A percentile compares a stretch with the other conserved stretches of the same genome.
Evolutionary conservation across 148 eudicot species (phyloP).

Genomic region (Simmondsia chinensis): DNA sequence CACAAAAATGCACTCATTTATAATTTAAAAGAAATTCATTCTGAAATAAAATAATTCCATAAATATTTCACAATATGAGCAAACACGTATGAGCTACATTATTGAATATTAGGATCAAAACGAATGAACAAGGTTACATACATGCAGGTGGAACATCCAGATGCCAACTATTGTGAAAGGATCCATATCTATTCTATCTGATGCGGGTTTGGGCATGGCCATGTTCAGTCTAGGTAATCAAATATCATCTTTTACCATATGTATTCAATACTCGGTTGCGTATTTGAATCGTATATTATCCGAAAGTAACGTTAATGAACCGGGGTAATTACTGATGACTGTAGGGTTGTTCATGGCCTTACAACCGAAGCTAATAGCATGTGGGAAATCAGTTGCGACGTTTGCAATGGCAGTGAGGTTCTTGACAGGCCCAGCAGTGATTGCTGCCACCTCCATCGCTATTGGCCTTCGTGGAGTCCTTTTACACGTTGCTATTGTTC

Average conservation of each 20-base stretch:
- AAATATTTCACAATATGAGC: no score
- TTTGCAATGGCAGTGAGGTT: slow-evolving; percentile 97
- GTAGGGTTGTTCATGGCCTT: slow-evolving; percentile 98
- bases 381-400: slow-evolving; percentile 81
- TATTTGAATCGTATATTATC: neutral
- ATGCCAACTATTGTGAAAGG: slow-evolving; percentile 90
- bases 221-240: slow-evolving; percentile 89
- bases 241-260: neutral
- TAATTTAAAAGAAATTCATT: no score
- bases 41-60: no score
- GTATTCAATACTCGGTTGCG: no score
- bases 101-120: no score
- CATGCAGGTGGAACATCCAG: slow-evolving; percentile 70
- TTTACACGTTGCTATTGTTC: slow-evolving; percentile 85
- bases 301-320: no score
- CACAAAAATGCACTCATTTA: no score
- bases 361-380: slow-evolving; percentile 89
- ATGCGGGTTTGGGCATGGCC: slow-evolving; percentile 99
- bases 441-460: slow-evolving; percentile 91
- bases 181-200: slow-evolving; percentile 74
- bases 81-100: no score
- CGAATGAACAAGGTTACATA: no score
- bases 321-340: no score
- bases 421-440: slow-evolving; percentile 94
- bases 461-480: slow-evolving; percentile 85